These are phyloP conservation scores for Cladosporium oxysporum DNA, from an alignment of 2,329 filamentous ascomycete species.

Conservation along the genomic window DNA sequence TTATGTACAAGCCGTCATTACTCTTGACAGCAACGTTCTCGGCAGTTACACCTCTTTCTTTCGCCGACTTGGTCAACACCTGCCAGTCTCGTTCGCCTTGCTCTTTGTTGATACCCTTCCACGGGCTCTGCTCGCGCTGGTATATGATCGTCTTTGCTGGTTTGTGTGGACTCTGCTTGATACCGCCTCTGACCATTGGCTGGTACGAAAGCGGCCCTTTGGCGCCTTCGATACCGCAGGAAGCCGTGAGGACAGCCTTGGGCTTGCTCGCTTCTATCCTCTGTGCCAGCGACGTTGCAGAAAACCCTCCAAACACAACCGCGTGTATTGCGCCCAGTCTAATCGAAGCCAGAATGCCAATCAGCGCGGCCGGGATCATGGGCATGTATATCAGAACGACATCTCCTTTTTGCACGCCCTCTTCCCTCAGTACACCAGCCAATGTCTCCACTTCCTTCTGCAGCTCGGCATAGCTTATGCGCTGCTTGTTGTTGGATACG, in stretches of 20 bases:
- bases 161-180: slow-evolving; percentile 68
- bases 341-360: slow-evolving; percentile 79
- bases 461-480: slow-evolving; percentile 72
- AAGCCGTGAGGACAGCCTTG: slow-evolving; percentile 78
- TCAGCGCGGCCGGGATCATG: slow-evolving; percentile 88
- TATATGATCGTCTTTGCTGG: slow-evolving; percentile 74
- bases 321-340: slow-evolving; percentile 85
- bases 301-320: slow-evolving; percentile 93
- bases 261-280: slow-evolving; percentile 82
- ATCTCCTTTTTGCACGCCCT: slow-evolving; percentile 80
- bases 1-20: slow-evolving; percentile 82
- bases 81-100: slow-evolving; percentile 79
- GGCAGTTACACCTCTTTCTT: slow-evolving; percentile 65
- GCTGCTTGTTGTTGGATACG: slow-evolving; percentile 71
- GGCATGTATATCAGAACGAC: slow-evolving; percentile 95
- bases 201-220: slow-evolving; percentile 80
- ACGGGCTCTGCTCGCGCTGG: slow-evolving; percentile 76
- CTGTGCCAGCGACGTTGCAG: slow-evolving; percentile 76
- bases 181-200: slow-evolving; percentile 72
- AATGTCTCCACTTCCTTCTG: slow-evolving; percentile 78
- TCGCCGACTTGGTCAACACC: slow-evolving; percentile 69
- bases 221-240: slow-evolving; percentile 84
- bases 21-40: slow-evolving; percentile 77
- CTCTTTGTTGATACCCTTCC: slow-evolving; percentile 68
- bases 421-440: slow-evolving; percentile 77